phyloP scores from a whole-genome alignment of 1,139 yeast genomes.

The Debaryomycetaceae sp. region DNA sequence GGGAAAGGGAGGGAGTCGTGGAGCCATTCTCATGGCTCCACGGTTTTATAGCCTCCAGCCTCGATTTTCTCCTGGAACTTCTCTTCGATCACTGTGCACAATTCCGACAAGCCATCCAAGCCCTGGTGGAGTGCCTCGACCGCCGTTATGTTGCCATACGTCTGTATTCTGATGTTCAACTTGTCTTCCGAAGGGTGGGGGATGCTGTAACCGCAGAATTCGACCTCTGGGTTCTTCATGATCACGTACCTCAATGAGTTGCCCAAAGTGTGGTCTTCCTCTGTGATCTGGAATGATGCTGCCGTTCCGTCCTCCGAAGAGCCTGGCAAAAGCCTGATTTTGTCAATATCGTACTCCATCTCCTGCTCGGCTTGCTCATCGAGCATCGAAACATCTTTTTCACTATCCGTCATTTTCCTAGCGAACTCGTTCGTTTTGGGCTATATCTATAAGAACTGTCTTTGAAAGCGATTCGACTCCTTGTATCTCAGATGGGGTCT shows the following conservation, averaged over 20 bases:
- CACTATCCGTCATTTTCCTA: background rate
- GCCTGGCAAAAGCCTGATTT: slow-evolving; percentile 71
- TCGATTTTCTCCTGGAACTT: slow-evolving; percentile 64
- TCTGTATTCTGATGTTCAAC: slow-evolving; percentile 87
- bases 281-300: slow-evolving; percentile 87
- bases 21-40: slow-evolving; percentile 37
- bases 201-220: slow-evolving; percentile 95
- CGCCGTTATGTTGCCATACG: slow-evolving; percentile 86
- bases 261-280: slow-evolving; percentile 95
- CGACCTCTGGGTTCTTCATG: slow-evolving; percentile 97
- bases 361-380: slow-evolving; percentile 26
- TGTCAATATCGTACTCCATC: slow-evolving; percentile 46
- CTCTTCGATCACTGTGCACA: slow-evolving; percentile 81
- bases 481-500: no score
- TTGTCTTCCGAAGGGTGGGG: slow-evolving; percentile 98
- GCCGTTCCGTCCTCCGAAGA: slow-evolving; percentile 94
- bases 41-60: slow-evolving; percentile 46
- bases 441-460: background rate
- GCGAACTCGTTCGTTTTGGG: background rate
- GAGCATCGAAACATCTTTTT: slow-evolving; percentile 1
- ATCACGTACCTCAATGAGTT: slow-evolving; percentile 89
- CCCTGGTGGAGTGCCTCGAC: slow-evolving; percentile 93
- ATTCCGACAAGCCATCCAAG: slow-evolving; percentile 73
- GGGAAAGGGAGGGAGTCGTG: background rate
- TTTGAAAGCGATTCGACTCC: background rate